Conservation (phyloP, 225 moss, liverwort and hornwort species). For the Asterella californica region DNA sequence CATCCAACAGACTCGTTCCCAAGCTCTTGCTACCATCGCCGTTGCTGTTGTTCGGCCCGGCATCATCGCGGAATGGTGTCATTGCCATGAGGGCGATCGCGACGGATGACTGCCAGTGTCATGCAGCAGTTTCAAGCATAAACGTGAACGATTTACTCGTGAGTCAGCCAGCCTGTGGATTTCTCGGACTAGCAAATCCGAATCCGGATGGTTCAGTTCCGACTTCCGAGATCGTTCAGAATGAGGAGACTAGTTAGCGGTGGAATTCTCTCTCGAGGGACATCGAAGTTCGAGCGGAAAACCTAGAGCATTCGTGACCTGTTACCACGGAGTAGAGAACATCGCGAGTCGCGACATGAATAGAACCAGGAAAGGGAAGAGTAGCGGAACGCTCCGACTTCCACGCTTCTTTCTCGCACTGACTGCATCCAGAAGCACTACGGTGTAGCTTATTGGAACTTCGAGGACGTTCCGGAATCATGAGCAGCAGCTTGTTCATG, state of each 20-base stretch:
- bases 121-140: no score
- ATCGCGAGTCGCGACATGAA: no score
- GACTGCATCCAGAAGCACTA: background rate
- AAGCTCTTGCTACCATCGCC: background rate
- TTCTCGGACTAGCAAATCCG: no score
- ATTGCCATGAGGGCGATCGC: background rate
- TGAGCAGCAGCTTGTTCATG: no score
- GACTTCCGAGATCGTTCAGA: background rate
- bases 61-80: conserved; percentile 7
- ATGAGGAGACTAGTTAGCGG: background rate
- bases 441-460: no score
- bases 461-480: background rate
- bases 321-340: no score
- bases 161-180: no score
- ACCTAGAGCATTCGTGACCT: background rate
- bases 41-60: background rate
- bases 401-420: background rate
- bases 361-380: background rate
- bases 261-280: background rate
- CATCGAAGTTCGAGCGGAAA: background rate
- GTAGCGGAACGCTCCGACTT: background rate
- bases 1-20: conserved; percentile 12
- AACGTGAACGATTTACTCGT: no score
- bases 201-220: no score
- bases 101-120: no score